phyloP scores from a whole-genome alignment of 306 rosid genomes.

The Macrotyloma uniflorum region DNA sequence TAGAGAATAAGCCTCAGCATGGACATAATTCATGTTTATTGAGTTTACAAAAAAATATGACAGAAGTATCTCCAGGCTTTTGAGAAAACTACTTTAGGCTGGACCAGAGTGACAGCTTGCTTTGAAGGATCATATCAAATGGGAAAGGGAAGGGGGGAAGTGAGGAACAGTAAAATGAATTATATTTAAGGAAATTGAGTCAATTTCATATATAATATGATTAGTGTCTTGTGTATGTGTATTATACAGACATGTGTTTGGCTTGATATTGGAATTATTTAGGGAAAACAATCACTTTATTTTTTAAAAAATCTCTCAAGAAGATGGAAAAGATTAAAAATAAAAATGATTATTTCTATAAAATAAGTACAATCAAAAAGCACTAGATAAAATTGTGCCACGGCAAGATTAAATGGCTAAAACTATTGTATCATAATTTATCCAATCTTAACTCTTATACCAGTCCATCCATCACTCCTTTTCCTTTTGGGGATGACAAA shows the following conservation, averaged over 20 bases:
- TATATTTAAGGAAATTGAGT: conserved; percentile 3
- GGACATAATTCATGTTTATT: conserved; percentile 1
- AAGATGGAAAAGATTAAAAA: neutral
- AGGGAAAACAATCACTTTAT: neutral
- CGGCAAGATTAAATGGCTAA: neutral
- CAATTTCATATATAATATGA: neutral
- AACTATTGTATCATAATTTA: conserved; percentile 1
- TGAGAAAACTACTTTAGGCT: conserved; percentile 20
- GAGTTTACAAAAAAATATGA: neutral
- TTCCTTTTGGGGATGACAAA: neutral
- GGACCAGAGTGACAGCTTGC: conserved; percentile 10
- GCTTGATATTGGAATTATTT: neutral
- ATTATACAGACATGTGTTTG: neutral
- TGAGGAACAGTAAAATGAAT: neutral
- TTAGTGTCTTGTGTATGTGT: neutral
- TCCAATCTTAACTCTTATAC: neutral
- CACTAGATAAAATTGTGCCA: neutral
- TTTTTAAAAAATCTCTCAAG: neutral
- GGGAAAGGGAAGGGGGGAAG: neutral
- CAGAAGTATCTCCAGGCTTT: conserved; percentile 8
- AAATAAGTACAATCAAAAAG: neutral
- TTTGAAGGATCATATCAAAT: neutral
- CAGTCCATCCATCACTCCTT: neutral
- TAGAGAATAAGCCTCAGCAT: neutral
- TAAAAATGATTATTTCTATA: neutral